phyloP scores from a whole-genome alignment of 148 eudicot species.

The Spergularia marina region DNA sequence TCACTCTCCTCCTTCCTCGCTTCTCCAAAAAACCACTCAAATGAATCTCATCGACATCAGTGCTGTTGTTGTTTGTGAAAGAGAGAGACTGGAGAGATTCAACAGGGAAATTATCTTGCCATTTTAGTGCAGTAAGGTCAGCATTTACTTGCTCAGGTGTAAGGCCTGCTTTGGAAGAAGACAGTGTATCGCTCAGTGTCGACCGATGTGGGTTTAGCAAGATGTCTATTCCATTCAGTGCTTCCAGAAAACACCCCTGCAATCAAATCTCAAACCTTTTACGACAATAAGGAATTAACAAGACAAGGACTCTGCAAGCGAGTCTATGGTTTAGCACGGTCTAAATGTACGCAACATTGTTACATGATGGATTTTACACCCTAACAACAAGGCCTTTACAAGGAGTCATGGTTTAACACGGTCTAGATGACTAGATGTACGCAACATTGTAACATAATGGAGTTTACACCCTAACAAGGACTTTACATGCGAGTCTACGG shows the following conservation, averaged over 20 bases:
- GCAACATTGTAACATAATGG: too few species aligned
- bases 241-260: not conserved
- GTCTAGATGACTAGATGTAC: too few species aligned
- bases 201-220: slow-evolving; percentile 14
- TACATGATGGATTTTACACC: too few species aligned
- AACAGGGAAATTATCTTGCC: slow-evolving; percentile 16
- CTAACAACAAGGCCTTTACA: too few species aligned
- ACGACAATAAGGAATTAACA: not conserved
- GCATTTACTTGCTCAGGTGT: slow-evolving; percentile 17
- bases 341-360: too few species aligned
- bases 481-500: too few species aligned
- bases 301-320: too few species aligned
- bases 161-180: not conserved
- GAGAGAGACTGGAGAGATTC: slow-evolving; percentile 16
- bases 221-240: not conserved
- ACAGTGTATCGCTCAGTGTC: not conserved
- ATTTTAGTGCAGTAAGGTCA: slow-evolving; percentile 24
- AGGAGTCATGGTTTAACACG: too few species aligned
- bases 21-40: not conserved
- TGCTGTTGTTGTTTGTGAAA: not conserved
- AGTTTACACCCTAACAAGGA: too few species aligned
- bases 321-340: too few species aligned
- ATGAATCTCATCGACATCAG: not conserved
- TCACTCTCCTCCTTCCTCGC: not conserved
- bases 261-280: not conserved